phyloP scores from a whole-genome alignment of 2,329 filamentous ascomycete species.

The Trichoderma koningiopsis region DNA sequence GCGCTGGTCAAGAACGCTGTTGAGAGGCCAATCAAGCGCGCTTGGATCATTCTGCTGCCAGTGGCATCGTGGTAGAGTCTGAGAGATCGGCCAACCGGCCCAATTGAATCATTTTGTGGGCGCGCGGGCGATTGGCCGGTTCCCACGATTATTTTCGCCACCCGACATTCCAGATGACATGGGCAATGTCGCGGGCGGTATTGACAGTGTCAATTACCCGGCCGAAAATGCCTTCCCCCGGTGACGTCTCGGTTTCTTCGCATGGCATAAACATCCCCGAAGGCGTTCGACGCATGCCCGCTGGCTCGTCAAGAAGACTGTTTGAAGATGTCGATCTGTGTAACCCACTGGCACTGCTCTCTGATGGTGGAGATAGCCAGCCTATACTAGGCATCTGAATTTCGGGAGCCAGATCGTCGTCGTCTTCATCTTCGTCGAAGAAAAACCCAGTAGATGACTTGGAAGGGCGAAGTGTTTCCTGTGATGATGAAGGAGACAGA shows the following conservation, averaged over 20 bases:
- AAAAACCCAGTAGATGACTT: conserved; percentile 66
- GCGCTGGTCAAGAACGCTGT: background rate
- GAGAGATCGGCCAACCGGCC: background rate
- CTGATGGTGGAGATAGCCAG: conserved; percentile 37
- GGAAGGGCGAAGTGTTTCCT: conserved; percentile 77
- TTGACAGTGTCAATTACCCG: conserved; percentile 80
- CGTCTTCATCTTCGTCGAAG: conserved; percentile 62
- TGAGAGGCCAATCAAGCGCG: conserved; percentile 1
- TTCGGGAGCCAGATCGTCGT: conserved; percentile 52
- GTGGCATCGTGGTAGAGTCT: background rate
- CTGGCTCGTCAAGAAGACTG: conserved; percentile 54
- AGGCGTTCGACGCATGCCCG: conserved; percentile 72
- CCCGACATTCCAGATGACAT: conserved; percentile 72
- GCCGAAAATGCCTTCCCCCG: conserved; percentile 69
- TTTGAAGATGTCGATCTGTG: conserved; percentile 52
- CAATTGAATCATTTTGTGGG: background rate
- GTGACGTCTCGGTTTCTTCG: conserved; percentile 68
- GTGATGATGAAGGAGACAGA: conserved; percentile 74
- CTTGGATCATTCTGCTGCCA: conserved; percentile 12
- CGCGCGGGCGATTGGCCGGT: background rate
- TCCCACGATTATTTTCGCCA: conserved; percentile 54
- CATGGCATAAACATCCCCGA: conserved; percentile 93
- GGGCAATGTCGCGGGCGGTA: conserved; percentile 69
- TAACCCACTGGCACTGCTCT: conserved; percentile 37
- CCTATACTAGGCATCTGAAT: conserved; percentile 34